Base-by-base conservation (phyloP, 495 filamentous ascomycete species). In the Cercophora samala region DNA sequence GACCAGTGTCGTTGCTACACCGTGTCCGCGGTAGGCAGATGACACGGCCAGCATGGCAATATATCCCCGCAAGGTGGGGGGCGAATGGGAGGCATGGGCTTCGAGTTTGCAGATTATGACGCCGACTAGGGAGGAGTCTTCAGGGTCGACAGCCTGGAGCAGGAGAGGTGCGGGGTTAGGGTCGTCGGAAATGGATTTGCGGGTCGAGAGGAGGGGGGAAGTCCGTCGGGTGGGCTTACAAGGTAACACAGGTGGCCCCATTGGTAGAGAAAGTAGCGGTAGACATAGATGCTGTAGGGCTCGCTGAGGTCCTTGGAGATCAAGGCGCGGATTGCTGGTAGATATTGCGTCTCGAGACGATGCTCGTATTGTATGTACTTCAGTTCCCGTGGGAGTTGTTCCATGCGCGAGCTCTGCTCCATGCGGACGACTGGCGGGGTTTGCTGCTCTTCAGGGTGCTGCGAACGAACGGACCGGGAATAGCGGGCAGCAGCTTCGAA, bases 261-360 rank as follows among this genome's bases (percentile, higher is more conserved):
- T 87, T 97, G 92, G 76, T 95, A 97, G 19, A 99, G 83, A 74
- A 99, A 99, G 81, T 98, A 99, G 26, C 96, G 87, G 80, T 98
- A 99, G 60, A 99, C 96, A 79, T 98, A 99, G 75, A 99, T 97
- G 80, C 95, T 98, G 79, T 99, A 99, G 1, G 96, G 96, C 75
- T 99, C 96, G 66, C 94, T 97, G 26, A 99, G 87, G 75, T 98
- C 96, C 67, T 94, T 95, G 26, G 93, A 96, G 75, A 99, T 99
- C 73, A 99, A 79, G 64, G 92, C 87, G 62, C 96, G 87, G 79
- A 99, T 98, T 23, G 91, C 86, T 58, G 92, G 87, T 56, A 98
- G 88, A 70, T 95, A 96, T 60, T 86, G 79, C 42, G 88, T 85
- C 74, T 98, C 96, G 68, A 92, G 88, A 8, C 81, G 75, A 72